Base-by-base conservation (phyloP, 768 basidiomycete species). In the Pleurotus platypus region DNA sequence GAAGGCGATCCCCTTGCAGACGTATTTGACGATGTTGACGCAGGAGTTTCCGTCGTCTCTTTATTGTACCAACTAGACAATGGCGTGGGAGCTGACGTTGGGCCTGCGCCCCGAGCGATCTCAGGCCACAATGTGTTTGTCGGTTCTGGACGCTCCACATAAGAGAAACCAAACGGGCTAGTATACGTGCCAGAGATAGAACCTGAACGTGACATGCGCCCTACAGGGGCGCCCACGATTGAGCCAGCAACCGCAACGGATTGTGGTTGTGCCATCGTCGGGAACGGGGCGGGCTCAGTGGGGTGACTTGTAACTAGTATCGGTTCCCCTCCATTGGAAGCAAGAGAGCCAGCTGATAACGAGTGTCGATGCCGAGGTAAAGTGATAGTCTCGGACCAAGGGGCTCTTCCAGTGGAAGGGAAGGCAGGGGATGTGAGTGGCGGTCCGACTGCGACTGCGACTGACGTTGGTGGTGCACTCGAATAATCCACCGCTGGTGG, bases 191-290 rank as follows among this genome's bases (percentile, higher is more conserved):
- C 78, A 47, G 74, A 80, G 57, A 84, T 74, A 20, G 83, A 85
- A 51, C 82, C 78, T 22, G 83, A 84, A 46, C 82, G 77, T 42
- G 81, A 80, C 72, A 84, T 78, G 57, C 83, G 73, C 30, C 83
- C 82, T 54, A 82, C 72, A 18, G 75, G 68, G 16, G 70, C 68
- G 55, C 70, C 69, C 26, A 75, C 69, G 1, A 67, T 57, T 26
- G 63, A 53, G 11, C 58, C 46, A 43, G 61, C 55, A 49, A 57
- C 47, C 11, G 63, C 26, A 11, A 62, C 22, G 8, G 62, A 18
- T 37, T 57, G 61, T 46, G 58, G 22, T 37, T 53, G 51, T 24
- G 39, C 24, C 30, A 51, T 30, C 5, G 49, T 16, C 35, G 49
- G 55, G 30, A 58, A 49, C 46, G 45, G 46, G 13, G 51, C 56